Evolutionary conservation across 2,329 filamentous ascomycete species (phyloP), one percentile per base, ranked within the genome.

Genomic region (Claviceps sp.): DNA sequence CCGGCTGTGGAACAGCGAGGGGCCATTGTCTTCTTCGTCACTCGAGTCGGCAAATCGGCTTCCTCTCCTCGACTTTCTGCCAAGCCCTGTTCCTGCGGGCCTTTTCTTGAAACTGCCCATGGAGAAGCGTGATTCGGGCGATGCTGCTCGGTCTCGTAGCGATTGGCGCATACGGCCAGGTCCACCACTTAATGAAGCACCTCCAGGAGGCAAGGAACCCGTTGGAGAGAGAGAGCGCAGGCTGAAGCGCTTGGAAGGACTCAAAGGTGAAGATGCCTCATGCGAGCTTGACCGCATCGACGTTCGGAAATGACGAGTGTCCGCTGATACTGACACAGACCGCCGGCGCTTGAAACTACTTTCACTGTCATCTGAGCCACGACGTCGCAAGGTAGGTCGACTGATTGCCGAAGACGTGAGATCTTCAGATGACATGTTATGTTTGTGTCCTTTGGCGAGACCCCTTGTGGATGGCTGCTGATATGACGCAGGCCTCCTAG

Each of bases 311-410:
- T 71, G 76, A 50, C 80, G 77, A 0, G 74, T 73, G 44, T 73
- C 66, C 42, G 67, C n/a, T 9, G 34, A 50, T 7, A 36, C 67
- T 5, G 65, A 62, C 49, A 69, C 63, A 39, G 75, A 68, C 54
- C 78, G 76, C 44, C 72, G 67, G 29, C 87, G 83, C 61, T 79
- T 85, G 70, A 95, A 95, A 63, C 88, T 95, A 67, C 86, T 95
- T 45, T 87, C 83, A 60, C 84, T 88, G 29, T 78, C 82, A 57
- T 82, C 80, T 0, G 83, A 86, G 17, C 70, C 73, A 9, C 71
- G 76, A 2, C 82, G 76, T 52, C 71, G 68, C 8, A 80, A 65
- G 5, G 60, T 58, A 13, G 72, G 60, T 44, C 63, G 64, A 37
- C 60, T 53, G 26, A 55, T 51, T 39, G 58, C 51, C 40, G 56